Conservation (phyloP, 2,329 filamentous ascomycete genomes). For the Helotiales sp. region DNA sequence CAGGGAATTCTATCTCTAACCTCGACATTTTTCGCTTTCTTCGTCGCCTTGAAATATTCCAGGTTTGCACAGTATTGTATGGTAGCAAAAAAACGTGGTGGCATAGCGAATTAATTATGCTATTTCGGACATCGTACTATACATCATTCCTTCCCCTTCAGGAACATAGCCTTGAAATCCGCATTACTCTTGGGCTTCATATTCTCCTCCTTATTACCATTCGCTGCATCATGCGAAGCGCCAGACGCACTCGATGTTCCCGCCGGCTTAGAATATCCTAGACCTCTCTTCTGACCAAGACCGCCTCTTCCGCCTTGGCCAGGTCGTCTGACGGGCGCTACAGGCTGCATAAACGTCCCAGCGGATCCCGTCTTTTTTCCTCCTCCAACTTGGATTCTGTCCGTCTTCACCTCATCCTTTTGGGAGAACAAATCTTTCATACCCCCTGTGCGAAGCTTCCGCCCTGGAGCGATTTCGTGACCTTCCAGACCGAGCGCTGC, state of each 20-base stretch:
- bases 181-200: conserved; percentile 51
- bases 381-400: conserved; percentile 39
- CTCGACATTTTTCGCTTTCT: no score
- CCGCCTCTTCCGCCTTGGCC: conserved; percentile 38
- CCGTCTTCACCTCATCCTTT: conserved; percentile 46
- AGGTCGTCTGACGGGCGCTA: conserved; percentile 35
- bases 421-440: conserved; percentile 54
- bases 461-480: conserved; percentile 50
- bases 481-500: conserved; percentile 62
- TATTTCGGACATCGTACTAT: background rate
- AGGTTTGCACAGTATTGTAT: no score
- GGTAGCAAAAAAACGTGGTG: background rate
- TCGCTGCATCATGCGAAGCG: conserved; percentile 18
- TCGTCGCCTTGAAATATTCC: no score
- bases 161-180: conserved; percentile 52
- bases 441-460: conserved; percentile 54
- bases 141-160: conserved; percentile 29
- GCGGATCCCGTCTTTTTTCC: conserved; percentile 36
- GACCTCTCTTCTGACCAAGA: conserved; percentile 36
- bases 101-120: background rate
- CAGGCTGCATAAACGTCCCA: conserved; percentile 33
- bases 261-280: conserved; percentile 30
- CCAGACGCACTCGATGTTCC: conserved; percentile 8
- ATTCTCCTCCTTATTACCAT: conserved; percentile 24
- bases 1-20: no score